phyloP scores from a whole-genome alignment of 495 filamentous ascomycete species.

The Penicillium turbatum region DNA sequence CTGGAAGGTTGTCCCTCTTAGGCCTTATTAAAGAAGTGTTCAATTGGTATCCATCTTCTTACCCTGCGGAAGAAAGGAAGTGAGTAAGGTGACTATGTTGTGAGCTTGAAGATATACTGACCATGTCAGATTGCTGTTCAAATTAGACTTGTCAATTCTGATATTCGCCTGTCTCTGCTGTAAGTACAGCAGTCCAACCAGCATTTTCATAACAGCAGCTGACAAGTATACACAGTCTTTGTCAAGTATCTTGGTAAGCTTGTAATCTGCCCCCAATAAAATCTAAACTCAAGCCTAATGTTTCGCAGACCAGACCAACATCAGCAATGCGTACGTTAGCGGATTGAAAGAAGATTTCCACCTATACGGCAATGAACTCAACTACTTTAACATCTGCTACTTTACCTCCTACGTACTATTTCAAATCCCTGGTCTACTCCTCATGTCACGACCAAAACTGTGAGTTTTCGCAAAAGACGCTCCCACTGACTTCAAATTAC shows the following conservation, averaged over 20 bases:
- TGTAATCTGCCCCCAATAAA: not conserved
- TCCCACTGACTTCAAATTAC: not conserved
- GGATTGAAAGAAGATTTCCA: slow-evolving; percentile 58
- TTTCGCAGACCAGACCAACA: slow-evolving; percentile 41
- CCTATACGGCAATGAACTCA: slow-evolving; percentile 53
- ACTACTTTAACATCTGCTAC: slow-evolving; percentile 41
- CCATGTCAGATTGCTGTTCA: slow-evolving; percentile 25
- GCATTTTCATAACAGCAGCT: not conserved
- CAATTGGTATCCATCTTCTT: slow-evolving; percentile 46
- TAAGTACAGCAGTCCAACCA: slow-evolving; percentile 17
- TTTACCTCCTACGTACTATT: slow-evolving; percentile 39
- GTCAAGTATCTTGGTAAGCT: slow-evolving; percentile 34
- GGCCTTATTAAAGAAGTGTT: slow-evolving; percentile 44
- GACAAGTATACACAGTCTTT: slow-evolving; percentile 23
- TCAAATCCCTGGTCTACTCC: slow-evolving; percentile 32
- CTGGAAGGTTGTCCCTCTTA: slow-evolving; percentile 13
- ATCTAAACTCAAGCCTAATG: not conserved
- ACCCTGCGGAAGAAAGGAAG: slow-evolving; percentile 42
- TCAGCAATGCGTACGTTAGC: slow-evolving; percentile 51
- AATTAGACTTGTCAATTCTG: slow-evolving; percentile 32
- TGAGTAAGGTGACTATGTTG: slow-evolving; percentile 6
- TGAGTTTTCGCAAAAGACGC: slow-evolving; percentile 7
- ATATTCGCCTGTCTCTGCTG: slow-evolving; percentile 37
- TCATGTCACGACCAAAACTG: slow-evolving; percentile 36
- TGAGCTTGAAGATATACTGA: not conserved